phyloP scores from a whole-genome alignment of 2,329 filamentous ascomycete species.

The Balansia obtecta region DNA sequence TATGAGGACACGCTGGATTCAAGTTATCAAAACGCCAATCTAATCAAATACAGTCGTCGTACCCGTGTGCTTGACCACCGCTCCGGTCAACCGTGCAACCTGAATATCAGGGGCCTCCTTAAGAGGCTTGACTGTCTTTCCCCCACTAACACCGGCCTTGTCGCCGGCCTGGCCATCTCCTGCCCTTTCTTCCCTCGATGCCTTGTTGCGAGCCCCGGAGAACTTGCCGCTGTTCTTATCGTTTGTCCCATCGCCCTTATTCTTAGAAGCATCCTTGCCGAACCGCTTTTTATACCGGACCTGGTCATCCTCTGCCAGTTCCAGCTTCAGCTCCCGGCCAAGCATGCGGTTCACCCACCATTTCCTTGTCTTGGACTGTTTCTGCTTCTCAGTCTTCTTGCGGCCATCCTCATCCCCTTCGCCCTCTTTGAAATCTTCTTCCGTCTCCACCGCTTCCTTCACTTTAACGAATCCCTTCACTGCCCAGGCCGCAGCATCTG shows the following conservation, averaged over 20 bases:
- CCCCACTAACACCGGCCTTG: not conserved
- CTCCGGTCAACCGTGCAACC: slow-evolving; percentile 58
- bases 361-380: slow-evolving; percentile 48
- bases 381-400: slow-evolving; percentile 26
- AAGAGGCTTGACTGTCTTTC: slow-evolving; percentile 21
- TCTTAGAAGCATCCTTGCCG: slow-evolving; percentile 53
- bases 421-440: slow-evolving; percentile 45
- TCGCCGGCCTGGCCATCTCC: slow-evolving; percentile 13
- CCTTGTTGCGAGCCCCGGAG: slow-evolving; percentile 23
- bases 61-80: slow-evolving; percentile 65
- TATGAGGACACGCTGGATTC: not conserved
- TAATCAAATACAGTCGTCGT: slow-evolving; percentile 76
- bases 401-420: slow-evolving; percentile 33
- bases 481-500: slow-evolving; percentile 54
- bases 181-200: slow-evolving; percentile 16
- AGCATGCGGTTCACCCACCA: slow-evolving; percentile 81
- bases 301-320: slow-evolving; percentile 86
- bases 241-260: slow-evolving; percentile 11
- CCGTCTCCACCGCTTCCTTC: slow-evolving; percentile 50
- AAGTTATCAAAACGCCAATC: slow-evolving; percentile 5
- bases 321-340: slow-evolving; percentile 71
- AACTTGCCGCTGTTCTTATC: slow-evolving; percentile 15
- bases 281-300: slow-evolving; percentile 89
- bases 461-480: slow-evolving; percentile 73
- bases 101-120: slow-evolving; percentile 34